Conservation (phyloP, 208 protist genomes). For the Acanthamoeba polyphaga region DNA sequence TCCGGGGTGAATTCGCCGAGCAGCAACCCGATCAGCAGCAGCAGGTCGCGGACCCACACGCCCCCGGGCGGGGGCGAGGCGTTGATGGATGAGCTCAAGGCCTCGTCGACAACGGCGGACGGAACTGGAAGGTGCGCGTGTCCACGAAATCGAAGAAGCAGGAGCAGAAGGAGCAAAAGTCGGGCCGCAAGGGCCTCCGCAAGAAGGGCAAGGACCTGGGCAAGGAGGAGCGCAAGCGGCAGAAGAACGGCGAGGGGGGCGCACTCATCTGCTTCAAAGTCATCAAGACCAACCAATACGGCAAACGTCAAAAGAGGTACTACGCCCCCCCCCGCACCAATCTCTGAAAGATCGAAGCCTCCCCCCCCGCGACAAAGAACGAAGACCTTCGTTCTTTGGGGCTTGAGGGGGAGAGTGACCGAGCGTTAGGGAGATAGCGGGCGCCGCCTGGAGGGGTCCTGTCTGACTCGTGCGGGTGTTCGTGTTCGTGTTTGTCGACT, state of each 20-base stretch:
- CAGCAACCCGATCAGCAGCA: neutral
- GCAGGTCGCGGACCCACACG: neutral
- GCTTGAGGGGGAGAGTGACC: neutral
- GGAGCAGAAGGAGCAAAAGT: conserved; percentile 61
- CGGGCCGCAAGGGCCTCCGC: conserved; percentile 39
- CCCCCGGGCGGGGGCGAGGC: neutral
- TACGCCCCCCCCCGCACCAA: neutral
- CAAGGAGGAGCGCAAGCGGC: conserved; percentile 56
- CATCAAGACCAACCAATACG: conserved; percentile 68
- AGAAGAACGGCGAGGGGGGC: conserved; percentile 53
- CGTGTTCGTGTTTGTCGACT: no score
- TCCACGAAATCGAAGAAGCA: conserved; percentile 34
- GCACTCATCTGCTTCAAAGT: conserved; percentile 65
- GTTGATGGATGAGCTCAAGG: neutral
- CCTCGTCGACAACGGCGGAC: neutral
- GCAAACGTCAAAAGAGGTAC: conserved; percentile 67
- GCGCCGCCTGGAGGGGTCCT: neutral
- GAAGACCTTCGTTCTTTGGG: neutral
- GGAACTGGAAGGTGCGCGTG: conserved; percentile 31
- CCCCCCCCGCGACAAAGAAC: neutral
- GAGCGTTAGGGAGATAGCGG: neutral
- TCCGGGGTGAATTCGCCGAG: neutral
- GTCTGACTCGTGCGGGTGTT: no score
- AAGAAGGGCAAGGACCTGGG: conserved; percentile 40
- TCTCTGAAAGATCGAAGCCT: neutral